phyloP scores from a whole-genome alignment of 371 early-diverging fungal species.

The Mucor lusitanicus region DNA sequence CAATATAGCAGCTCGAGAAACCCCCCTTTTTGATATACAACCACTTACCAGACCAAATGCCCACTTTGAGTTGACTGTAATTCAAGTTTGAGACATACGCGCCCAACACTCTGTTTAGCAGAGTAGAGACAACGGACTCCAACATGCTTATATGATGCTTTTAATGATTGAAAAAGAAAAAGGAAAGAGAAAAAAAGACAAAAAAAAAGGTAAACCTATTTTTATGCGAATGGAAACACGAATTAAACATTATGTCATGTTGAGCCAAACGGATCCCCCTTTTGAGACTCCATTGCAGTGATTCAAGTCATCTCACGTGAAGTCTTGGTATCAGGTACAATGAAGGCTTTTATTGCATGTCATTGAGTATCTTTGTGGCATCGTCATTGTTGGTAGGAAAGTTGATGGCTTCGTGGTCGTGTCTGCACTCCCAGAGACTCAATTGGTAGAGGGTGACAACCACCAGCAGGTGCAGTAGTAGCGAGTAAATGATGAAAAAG shows the following conservation, averaged over 20 bases:
- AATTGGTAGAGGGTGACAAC: slow-evolving; percentile 71
- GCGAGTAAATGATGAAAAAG: slow-evolving; percentile 71
- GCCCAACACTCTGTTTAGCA: slow-evolving; percentile 92
- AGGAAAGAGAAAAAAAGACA: not conserved
- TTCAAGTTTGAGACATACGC: slow-evolving; percentile 96
- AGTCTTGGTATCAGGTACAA: not conserved
- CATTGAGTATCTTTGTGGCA: slow-evolving; percentile 7
- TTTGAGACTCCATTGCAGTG: not conserved
- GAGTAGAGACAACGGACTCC: slow-evolving; percentile 86
- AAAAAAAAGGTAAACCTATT: not conserved
- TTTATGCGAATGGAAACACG: not conserved
- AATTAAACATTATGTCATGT: not conserved
- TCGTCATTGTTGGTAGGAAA: slow-evolving; percentile 40
- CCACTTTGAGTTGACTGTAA: slow-evolving; percentile 93
- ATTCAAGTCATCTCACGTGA: not conserved
- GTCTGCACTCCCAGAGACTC: slow-evolving; percentile 70
- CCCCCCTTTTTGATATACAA: not conserved
- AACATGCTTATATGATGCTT: slow-evolving; percentile 62
- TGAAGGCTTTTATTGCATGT: not conserved
- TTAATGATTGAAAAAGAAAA: not conserved
- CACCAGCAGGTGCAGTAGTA: slow-evolving; percentile 78
- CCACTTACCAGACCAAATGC: slow-evolving; percentile 91
- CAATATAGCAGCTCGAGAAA: not conserved
- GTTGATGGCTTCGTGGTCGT: slow-evolving; percentile 58
- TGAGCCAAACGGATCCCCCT: not conserved